Base-by-base conservation (phyloP, 2,329 filamentous ascomycete genomes). In the Fusarium anthophilum region DNA sequence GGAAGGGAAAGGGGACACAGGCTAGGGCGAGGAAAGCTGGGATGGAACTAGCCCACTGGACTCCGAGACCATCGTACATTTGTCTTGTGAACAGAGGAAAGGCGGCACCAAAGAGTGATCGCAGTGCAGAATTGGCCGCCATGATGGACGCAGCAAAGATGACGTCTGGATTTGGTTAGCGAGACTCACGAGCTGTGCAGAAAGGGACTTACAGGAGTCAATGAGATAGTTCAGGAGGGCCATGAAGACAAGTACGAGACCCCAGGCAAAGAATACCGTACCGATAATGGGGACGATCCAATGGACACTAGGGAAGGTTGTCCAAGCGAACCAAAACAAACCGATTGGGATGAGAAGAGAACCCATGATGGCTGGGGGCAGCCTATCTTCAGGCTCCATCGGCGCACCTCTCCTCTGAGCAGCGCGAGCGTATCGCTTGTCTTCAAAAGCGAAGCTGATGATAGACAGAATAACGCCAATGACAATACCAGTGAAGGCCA, bases 1-100 rank as follows among this genome's bases (percentile, higher is more conserved):
- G 80, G 81, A 93, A 92, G 0, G 93, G 93, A 78, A 93, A 92
- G 0, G 93, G 93, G 24, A 94, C 84, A 81, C 93, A 95, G 15
- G 87, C 87, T 6, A 95, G 80, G 0, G 92, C 89, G 7, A 96
- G 85, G 83, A 96, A 95, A 1, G 91, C 94, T 1, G 93, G 93
- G 18, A 96, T 84, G 0, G 89, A 90, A 39, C 87, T 90, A 3
- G 92, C 93, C 93, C 93, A 95, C 32, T 72, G 57, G 0, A 58
- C 39, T 6, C 70, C 70, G 1, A 72, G 69, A 0, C 22, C 58
- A 1, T 69, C 44, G 1, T 72, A 72, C 69, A 72, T 72, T 12
- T 69, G 70, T 3, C 39, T 28, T 5, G 69, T 69, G 20, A 72
- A 72, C 0, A 72, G 7, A 7, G 70, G 70, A 41, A 72, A 72